phyloP scores from a whole-genome alignment of 1,284 basidiomycete genomes.

The Calocybe gambosa region DNA sequence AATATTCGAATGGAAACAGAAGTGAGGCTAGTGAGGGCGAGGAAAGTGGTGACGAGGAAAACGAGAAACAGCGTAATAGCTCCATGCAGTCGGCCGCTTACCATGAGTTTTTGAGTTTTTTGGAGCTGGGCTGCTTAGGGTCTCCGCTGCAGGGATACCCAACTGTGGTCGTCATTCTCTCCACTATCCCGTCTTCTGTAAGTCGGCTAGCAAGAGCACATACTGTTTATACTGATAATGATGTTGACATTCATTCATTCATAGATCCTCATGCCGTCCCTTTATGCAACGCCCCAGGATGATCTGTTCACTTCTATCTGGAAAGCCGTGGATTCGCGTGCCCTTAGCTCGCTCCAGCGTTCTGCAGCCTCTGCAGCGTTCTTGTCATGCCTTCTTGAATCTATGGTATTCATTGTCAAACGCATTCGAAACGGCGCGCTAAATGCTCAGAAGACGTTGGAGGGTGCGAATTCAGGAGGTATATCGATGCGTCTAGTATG shows the following conservation, averaged over 20 bases:
- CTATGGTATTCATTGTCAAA: conserved; percentile 50
- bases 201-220: conserved; percentile 17
- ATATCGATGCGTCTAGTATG: conserved; percentile 28
- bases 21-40: conserved; percentile 33
- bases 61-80: conserved; percentile 2
- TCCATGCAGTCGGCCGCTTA: conserved; percentile 45
- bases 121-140: conserved; percentile 69
- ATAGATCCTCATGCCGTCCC: conserved; percentile 27
- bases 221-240: no score
- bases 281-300: conserved; percentile 23
- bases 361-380: conserved; percentile 53
- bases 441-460: conserved; percentile 2
- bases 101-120: conserved; percentile 67
- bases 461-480: conserved; percentile 3
- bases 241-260: no score
- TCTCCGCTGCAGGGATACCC: conserved; percentile 76
- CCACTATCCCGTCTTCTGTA: conserved; percentile 67
- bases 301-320: conserved; percentile 73
- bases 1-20: conserved; percentile 21
- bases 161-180: conserved; percentile 68
- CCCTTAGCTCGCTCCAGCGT: conserved; percentile 50
- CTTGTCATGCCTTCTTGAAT: conserved; percentile 66
- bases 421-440: conserved; percentile 27
- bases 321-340: conserved; percentile 65
- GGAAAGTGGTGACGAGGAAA: conserved; percentile 16